phyloP scores from a whole-genome alignment of 345 rosid species.

The Sisymbrium irio region DNA sequence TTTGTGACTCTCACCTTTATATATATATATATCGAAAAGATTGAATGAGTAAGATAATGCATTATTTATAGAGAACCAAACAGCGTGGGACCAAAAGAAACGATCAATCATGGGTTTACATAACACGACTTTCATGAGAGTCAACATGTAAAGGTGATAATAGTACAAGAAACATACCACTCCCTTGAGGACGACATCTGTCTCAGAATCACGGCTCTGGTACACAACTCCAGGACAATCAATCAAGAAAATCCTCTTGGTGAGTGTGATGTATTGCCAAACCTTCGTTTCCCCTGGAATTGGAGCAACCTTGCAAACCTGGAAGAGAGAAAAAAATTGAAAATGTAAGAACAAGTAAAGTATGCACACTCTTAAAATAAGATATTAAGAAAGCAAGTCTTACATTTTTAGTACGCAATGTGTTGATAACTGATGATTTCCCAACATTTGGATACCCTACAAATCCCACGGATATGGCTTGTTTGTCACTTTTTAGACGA shows the following conservation, averaged over 20 bases:
- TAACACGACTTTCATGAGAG: background rate
- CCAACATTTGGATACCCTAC: constrained; percentile 98
- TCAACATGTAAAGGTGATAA: background rate
- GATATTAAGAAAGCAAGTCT: background rate
- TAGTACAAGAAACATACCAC: constrained; percentile 57
- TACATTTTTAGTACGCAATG: constrained; percentile 91
- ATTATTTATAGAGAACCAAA: background rate
- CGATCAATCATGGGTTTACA: background rate
- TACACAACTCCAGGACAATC: constrained; percentile 99
- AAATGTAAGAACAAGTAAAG: background rate
- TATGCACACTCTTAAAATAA: background rate
- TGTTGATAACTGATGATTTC: constrained; percentile 94
- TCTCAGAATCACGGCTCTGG: constrained; percentile 83
- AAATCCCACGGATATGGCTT: constrained; percentile 93
- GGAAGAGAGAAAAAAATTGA: background rate
- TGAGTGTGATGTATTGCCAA: constrained; percentile 93
- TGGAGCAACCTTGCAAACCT: constrained; percentile 99
- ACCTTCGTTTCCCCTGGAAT: constrained; percentile 99
- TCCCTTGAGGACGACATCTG: constrained; percentile 91
- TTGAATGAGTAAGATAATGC: background rate
- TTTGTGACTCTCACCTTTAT: constrained; percentile 83
- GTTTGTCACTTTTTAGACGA: constrained; percentile 89
- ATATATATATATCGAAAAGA: background rate
- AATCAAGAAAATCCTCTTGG: constrained; percentile 91
- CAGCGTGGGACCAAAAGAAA: background rate